Evolutionary conservation across 805 yeast genomes (phyloP).

Genomic region (Saturnispora gosingensis): DNA sequence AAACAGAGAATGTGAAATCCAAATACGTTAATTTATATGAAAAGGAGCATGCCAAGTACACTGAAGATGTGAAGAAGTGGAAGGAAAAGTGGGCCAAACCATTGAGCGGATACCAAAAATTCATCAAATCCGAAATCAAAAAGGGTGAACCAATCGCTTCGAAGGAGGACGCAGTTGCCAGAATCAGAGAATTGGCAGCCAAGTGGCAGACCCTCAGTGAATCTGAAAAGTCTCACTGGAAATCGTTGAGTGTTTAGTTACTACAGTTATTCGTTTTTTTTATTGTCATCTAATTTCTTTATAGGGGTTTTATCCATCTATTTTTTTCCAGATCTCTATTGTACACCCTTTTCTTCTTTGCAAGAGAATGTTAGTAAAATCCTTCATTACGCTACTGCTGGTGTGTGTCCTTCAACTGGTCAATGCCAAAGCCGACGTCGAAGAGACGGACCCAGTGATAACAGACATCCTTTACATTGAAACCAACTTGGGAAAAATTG

Average conservation of each 20-base stretch:
- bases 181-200: constrained; percentile 16
- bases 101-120: constrained; percentile 18
- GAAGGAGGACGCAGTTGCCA: constrained; percentile 10
- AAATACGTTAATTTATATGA: constrained; percentile 10
- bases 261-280: background rate
- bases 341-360: background rate
- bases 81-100: constrained; percentile 17
- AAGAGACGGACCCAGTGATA: constrained; percentile 35
- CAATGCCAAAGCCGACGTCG: background rate
- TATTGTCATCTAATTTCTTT: background rate
- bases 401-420: background rate
- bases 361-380: background rate
- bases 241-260: background rate
- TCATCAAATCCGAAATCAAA: constrained; percentile 13
- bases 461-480: constrained; percentile 39
- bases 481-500: constrained; percentile 33
- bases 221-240: constrained; percentile 19
- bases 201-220: constrained; percentile 18
- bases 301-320: background rate
- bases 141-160: constrained; percentile 10
- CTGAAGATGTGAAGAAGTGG: constrained; percentile 18
- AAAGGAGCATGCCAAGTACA: constrained; percentile 8
- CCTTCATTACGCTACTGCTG: background rate
- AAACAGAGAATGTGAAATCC: constrained; percentile 14
- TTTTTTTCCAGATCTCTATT: background rate